phyloP scores from a whole-genome alignment of 345 rosid genomes.

The Arabis hirsuta region DNA sequence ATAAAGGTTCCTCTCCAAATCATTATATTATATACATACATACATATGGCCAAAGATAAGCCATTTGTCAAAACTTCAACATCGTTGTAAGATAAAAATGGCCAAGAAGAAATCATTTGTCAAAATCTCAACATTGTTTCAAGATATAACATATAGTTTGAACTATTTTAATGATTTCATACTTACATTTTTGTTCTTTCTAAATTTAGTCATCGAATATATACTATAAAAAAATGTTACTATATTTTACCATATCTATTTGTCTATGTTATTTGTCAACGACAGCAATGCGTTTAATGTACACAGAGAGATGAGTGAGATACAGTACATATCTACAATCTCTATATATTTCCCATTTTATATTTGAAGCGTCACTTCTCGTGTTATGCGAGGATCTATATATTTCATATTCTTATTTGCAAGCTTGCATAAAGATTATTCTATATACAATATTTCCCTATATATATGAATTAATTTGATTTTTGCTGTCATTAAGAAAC shows the following conservation, averaged over 20 bases:
- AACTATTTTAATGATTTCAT: background rate
- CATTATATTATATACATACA: too few relatives aligned
- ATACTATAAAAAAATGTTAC: background rate
- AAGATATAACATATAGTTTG: too few relatives aligned
- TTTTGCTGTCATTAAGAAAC: background rate
- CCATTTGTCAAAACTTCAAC: constrained; percentile 28
- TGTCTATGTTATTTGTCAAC: constrained; percentile 10
- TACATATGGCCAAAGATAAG: background rate
- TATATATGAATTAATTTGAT: background rate
- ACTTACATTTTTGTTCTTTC: background rate
- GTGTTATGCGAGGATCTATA: constrained; percentile 34
- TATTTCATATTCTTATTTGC: background rate
- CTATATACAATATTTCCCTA: too few relatives aligned
- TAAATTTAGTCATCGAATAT: background rate
- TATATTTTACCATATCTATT: background rate
- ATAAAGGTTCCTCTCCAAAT: background rate
- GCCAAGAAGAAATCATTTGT: background rate
- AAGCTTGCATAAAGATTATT: background rate
- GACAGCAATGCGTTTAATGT: constrained; percentile 17
- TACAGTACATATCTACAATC: background rate
- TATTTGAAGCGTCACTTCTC: constrained; percentile 20
- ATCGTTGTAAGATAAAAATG: constrained; percentile 1
- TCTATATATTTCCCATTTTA: background rate
- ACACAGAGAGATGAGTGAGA: background rate
- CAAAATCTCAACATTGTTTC: too few relatives aligned